These are phyloP conservation scores for Trichoderma afroharzianum DNA, from an alignment of 2,329 filamentous ascomycete species.

Conservation along the genomic window DNA sequence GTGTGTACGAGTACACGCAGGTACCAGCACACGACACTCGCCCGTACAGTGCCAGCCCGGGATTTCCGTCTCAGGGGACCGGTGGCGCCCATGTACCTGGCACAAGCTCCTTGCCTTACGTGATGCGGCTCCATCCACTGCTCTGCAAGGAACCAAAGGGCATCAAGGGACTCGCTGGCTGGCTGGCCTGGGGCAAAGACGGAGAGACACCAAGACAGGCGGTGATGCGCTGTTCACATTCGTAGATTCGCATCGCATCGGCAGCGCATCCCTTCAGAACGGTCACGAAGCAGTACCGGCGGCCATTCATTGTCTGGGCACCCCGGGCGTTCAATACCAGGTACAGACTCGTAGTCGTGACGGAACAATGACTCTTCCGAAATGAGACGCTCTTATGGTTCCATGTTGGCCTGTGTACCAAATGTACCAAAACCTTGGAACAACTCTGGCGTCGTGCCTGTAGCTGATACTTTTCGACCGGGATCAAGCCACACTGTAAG, in stretches of 20 bases:
- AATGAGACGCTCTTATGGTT: background rate
- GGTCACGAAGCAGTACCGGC: background rate
- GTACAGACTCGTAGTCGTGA: background rate
- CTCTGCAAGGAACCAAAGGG: background rate
- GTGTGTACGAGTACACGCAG: background rate
- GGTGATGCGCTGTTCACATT: constrained; percentile 2
- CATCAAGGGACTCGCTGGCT: background rate
- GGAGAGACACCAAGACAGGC: background rate
- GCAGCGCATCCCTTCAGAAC: background rate
- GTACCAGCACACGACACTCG: constrained; percentile 5
- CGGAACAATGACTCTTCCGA: constrained; percentile 14
- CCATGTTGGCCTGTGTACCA: background rate
- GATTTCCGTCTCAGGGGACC: constrained; percentile 1
- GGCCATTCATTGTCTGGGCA: background rate
- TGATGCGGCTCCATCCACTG: background rate
- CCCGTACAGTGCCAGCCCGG: constrained; percentile 12
- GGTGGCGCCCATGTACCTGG: background rate
- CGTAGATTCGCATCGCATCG: background rate
- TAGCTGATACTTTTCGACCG: background rate
- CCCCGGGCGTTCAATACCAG: background rate
- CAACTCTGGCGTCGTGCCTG: background rate
- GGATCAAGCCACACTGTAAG: constrained; percentile 4
- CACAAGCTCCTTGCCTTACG: background rate
- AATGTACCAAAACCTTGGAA: background rate
- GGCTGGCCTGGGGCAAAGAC: background rate